phyloP scores from a whole-genome alignment of 768 basidiomycete species.

The Tulasnella sp. region DNA sequence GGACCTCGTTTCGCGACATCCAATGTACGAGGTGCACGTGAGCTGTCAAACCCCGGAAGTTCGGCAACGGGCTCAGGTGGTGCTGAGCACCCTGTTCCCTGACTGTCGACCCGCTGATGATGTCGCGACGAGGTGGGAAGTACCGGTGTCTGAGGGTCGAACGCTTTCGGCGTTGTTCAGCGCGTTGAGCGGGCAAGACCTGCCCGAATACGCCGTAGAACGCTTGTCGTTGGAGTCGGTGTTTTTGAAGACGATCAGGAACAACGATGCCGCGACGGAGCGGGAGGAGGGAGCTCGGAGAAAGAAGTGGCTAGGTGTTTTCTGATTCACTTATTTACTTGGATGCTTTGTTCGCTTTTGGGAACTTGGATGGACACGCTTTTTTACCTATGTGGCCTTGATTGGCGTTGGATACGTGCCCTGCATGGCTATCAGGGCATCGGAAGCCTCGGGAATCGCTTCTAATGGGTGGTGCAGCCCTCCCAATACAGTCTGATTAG shows the following conservation, averaged over 20 bases:
- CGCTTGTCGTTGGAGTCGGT: constrained; percentile 59
- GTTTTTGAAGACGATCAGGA: constrained; percentile 57
- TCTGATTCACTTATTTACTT: no score
- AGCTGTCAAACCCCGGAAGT: constrained; percentile 54
- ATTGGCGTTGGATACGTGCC: not conserved
- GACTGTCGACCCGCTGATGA: constrained; percentile 58
- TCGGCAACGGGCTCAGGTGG: constrained; percentile 39
- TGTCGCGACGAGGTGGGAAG: constrained; percentile 65
- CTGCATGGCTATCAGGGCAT: not conserved
- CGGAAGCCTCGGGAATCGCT: not conserved
- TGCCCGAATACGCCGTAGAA: constrained; percentile 58
- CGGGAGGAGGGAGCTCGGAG: not conserved
- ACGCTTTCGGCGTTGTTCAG: constrained; percentile 51
- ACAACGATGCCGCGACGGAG: constrained; percentile 16
- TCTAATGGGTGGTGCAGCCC: not conserved
- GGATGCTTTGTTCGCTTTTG: not conserved
- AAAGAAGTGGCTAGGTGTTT: not conserved
- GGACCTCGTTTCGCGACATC: constrained; percentile 52
- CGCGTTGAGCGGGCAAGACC: constrained; percentile 36
- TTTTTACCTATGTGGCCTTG: not conserved
- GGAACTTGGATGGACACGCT: not conserved
- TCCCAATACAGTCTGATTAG: not conserved
- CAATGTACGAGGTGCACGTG: constrained; percentile 68
- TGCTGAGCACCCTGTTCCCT: constrained; percentile 47
- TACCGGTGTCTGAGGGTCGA: constrained; percentile 40